These are phyloP conservation scores for Naumovozyma baii DNA, from an alignment of 805 yeast species.

Conservation along the genomic window DNA sequence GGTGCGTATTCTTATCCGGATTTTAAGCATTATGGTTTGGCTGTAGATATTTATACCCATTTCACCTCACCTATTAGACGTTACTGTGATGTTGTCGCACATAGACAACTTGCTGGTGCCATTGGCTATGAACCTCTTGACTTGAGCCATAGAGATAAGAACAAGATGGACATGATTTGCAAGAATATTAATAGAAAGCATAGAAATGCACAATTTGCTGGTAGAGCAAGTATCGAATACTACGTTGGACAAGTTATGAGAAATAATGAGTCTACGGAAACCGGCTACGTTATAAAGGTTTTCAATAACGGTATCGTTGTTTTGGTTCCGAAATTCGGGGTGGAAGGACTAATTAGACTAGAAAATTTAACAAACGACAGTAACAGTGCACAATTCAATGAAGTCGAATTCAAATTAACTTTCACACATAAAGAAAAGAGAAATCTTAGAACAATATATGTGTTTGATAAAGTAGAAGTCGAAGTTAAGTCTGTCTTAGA, in stretches of 20 bases:
- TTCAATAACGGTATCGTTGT: constrained; percentile 93
- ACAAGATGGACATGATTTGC: constrained; percentile 80
- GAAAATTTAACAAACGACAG: constrained; percentile 62
- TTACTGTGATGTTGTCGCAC: constrained; percentile 96
- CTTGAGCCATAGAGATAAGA: constrained; percentile 74
- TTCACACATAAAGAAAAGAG: constrained; percentile 42
- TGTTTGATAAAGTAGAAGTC: constrained; percentile 81
- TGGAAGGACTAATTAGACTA: constrained; percentile 82
- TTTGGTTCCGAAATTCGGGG: constrained; percentile 89
- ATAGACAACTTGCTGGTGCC: constrained; percentile 96
- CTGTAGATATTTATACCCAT: constrained; percentile 95
- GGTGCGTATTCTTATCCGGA: constrained; percentile 87
- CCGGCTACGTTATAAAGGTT: constrained; percentile 86
- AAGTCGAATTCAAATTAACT: constrained; percentile 61
- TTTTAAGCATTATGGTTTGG: constrained; percentile 92
- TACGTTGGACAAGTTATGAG: constrained; percentile 97
- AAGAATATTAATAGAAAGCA: constrained; percentile 87
- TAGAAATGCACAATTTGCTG: constrained; percentile 97
- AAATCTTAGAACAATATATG: constrained; percentile 42
- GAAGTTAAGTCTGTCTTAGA: constrained; percentile 75
- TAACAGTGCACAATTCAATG: constrained; percentile 57
- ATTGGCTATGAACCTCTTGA: constrained; percentile 85
- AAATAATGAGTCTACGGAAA: constrained; percentile 66
- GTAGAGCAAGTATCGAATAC: constrained; percentile 94
- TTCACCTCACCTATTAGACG: constrained; percentile 97